Conservation (phyloP, 345 rosid species). For the Clausena lansium region DNA sequence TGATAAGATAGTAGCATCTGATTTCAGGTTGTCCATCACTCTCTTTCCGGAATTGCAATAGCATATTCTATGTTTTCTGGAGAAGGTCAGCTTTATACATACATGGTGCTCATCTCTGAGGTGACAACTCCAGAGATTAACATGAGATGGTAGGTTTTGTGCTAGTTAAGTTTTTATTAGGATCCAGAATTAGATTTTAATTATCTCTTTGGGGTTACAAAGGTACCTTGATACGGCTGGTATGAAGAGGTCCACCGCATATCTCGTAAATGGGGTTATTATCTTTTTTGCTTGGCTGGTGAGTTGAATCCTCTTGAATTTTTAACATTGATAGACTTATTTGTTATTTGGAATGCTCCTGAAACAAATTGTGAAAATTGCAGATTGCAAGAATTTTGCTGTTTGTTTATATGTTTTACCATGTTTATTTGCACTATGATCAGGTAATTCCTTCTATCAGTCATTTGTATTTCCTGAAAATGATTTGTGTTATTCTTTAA, state of each 20-base stretch:
- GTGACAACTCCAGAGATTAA: conserved; percentile 84
- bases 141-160: conserved; percentile 71
- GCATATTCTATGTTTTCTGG: conserved; percentile 73
- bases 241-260: conserved; percentile 67
- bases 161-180: background rate
- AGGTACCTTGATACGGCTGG: conserved; percentile 84
- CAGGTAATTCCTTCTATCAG: conserved; percentile 50
- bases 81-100: conserved; percentile 83
- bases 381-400: conserved; percentile 81
- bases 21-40: conserved; percentile 74
- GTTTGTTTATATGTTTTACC: conserved; percentile 76
- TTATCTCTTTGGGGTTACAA: conserved; percentile 22
- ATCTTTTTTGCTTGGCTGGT: conserved; percentile 87
- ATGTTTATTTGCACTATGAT: conserved; percentile 58
- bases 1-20: conserved; percentile 14
- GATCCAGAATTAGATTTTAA: background rate
- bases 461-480: background rate
- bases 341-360: background rate
- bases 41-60: conserved; percentile 58
- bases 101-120: conserved; percentile 84
- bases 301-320: conserved; percentile 27
- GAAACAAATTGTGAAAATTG: conserved; percentile 25
- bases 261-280: conserved; percentile 71
- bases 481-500: background rate
- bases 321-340: background rate